A percentile compares a stretch with the other conserved stretches of the same genome.
Evolutionary conservation across 2,329 filamentous ascomycete genomes (phyloP).

Genomic region (Ilyonectria sp.): DNA sequence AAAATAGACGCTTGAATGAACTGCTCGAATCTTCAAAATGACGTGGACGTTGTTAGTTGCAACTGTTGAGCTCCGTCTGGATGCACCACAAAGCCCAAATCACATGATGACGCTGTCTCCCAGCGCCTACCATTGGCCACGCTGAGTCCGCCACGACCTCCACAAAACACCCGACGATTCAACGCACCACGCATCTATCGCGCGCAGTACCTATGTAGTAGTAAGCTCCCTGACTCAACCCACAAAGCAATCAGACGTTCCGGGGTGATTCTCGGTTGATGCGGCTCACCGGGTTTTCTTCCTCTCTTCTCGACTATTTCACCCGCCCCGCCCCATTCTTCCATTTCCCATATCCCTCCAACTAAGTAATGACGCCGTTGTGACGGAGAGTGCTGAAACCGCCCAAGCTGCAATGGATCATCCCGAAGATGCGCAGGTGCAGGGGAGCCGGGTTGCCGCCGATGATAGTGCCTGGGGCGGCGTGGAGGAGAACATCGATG

Average conservation of each 20-base stretch:
- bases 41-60: background rate
- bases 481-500: slow-evolving; percentile 76
- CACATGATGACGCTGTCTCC: slow-evolving; percentile 39
- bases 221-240: slow-evolving; percentile 29
- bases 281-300: slow-evolving; percentile 8
- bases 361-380: slow-evolving; percentile 20
- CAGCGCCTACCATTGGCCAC: slow-evolving; percentile 24
- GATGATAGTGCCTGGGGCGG: slow-evolving; percentile 69
- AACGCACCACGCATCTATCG: slow-evolving; percentile 25
- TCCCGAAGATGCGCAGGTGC: slow-evolving; percentile 39
- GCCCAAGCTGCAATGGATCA: slow-evolving; percentile 34
- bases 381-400: slow-evolving; percentile 17
- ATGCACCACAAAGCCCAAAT: slow-evolving; percentile 24
- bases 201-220: slow-evolving; percentile 16
- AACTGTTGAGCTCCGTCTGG: slow-evolving; percentile 10
- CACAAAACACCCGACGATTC: slow-evolving; percentile 31
- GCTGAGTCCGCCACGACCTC: slow-evolving; percentile 22
- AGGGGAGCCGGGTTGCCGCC: slow-evolving; percentile 38
- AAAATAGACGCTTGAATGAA: background rate
- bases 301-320: background rate
- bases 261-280: slow-evolving; percentile 11
- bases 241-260: slow-evolving; percentile 8
- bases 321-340: slow-evolving; percentile 1
- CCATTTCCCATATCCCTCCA: slow-evolving; percentile 7
- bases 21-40: slow-evolving; percentile 1